Base-by-base conservation (phyloP, 768 basidiomycete genomes). In the Macrolepiota fuliginosa region DNA sequence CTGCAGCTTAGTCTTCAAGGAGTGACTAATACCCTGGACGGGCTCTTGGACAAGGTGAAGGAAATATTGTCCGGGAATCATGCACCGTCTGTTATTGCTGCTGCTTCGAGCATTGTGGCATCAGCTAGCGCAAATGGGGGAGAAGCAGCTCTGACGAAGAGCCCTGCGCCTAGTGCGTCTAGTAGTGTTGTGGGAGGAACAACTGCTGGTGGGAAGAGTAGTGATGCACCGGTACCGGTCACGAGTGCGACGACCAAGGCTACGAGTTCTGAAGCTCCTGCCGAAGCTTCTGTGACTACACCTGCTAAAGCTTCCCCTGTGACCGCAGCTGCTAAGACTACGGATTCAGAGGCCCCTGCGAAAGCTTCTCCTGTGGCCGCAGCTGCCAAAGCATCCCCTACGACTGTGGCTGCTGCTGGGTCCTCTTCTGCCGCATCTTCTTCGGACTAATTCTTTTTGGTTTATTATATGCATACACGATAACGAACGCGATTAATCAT, bases 1-100 rank as follows among this genome's bases (percentile, higher is more conserved):
- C 64, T 80, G n/a, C 66, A 63, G 4, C 67, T 78, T 15, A 62
- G 45, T 13, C 32, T 61, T 60, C 3, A 56, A 59, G 12, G 27
- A n/a, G 62, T 63, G 6, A 57, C 9, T 1, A 19, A 25, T 22
- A 32, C 59, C 15, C 6, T 61, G 29, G 53, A 36, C 22, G 70
- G 63, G 68, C 70, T 57, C 62, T 59, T 47, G 69, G 68, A 63
- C 4, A 58, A 55, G 54, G 53, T 47, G 6, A 61, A 61, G 42
- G 52, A 54, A 12, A 61, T 61, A 11, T 12, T 46, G 47, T 24
- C 22, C 2, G 22, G 22, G 32, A 24, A 53, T 22, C 39, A 53
- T 22, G 22, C 19, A 7, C 54, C 52, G 40, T 54, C 53, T 39
- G n/a, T n/a, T n/a, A 32, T 32, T 7, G 32, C 19, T 22, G 15